Base-by-base conservation (phyloP, 352 stramenopile species). In the Phytophthora pini region DNA sequence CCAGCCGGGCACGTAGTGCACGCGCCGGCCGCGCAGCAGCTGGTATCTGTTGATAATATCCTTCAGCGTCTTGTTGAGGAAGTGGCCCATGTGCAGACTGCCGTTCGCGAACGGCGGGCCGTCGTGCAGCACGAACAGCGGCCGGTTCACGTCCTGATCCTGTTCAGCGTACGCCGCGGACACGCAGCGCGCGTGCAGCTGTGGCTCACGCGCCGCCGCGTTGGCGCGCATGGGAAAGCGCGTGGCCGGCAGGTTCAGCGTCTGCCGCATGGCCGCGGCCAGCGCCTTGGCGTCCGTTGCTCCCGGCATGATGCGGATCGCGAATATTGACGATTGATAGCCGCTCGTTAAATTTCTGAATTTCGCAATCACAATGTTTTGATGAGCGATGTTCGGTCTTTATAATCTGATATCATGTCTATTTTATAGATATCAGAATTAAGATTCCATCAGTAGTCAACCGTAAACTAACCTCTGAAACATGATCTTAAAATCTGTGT, bases 81-180 rank as follows among this genome's bases (percentile, higher is more conserved):
- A 91, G 70, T 98, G 95, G 31, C 98, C 98, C 77, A 98, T 99
- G 80, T 99, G 98, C 40, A 99, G 78, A 63, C 97, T 93, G 17
- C 98, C 98, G 82, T 99, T 99, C 10, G 98, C 98, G 76, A 99
- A 99, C 10, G 98, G 98, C 32, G 98, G 98, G 0, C 98, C 98
- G 80, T 99, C 97, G 79, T 99, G 98, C 31, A 99, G 86, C 29
- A 98, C 82, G 70, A 98, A 99, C 6, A 72, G 45, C 34, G 69
- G 49, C 10, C 56, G 55, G 12, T 40, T 68, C 57, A 62, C 52
- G 6, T 84, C 61, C 17, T 58, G 17, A 9, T 40, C 45, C 52
- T 95, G 82, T 34, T 65, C 46, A 7, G 68, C 46, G 67, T 96
- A 93, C 31, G 92, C 73, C 41, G 80, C 24, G 5, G 79, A 82